Conservation (phyloP, 2,329 filamentous ascomycete species). For the Ceratocystis smalleyi region DNA sequence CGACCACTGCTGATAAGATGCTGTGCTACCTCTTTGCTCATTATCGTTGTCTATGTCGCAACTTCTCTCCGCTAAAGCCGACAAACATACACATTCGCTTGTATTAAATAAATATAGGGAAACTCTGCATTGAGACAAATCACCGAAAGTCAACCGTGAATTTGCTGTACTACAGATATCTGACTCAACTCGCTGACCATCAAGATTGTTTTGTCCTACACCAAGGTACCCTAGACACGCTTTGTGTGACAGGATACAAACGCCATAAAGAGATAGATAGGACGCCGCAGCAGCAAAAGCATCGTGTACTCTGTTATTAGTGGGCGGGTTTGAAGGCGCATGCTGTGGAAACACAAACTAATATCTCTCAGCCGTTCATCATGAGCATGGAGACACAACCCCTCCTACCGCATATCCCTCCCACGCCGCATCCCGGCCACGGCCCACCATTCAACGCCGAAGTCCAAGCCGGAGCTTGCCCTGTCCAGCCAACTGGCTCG, state of each 20-base stretch:
- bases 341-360: background rate
- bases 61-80: background rate
- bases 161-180: background rate
- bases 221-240: background rate
- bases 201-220: background rate
- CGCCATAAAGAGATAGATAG: background rate
- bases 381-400: constrained; percentile 8
- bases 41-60: constrained; percentile 4
- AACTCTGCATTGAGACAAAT: background rate
- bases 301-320: background rate
- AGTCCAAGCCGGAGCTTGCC: background rate
- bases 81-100: background rate
- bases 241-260: background rate
- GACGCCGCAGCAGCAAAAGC: background rate
- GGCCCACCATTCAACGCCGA: background rate
- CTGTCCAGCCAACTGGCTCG: constrained; percentile 4
- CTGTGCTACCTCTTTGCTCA: constrained; percentile 9
- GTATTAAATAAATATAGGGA: background rate
- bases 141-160: background rate
- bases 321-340: background rate
- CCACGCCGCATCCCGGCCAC: background rate
- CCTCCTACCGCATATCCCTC: background rate
- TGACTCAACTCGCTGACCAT: no score
- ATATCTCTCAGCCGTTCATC: background rate
- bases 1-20: constrained; percentile 5